Evolutionary conservation across 2,329 filamentous ascomycete species (phyloP).

Genomic region (Annulohypoxylon truncatum): DNA sequence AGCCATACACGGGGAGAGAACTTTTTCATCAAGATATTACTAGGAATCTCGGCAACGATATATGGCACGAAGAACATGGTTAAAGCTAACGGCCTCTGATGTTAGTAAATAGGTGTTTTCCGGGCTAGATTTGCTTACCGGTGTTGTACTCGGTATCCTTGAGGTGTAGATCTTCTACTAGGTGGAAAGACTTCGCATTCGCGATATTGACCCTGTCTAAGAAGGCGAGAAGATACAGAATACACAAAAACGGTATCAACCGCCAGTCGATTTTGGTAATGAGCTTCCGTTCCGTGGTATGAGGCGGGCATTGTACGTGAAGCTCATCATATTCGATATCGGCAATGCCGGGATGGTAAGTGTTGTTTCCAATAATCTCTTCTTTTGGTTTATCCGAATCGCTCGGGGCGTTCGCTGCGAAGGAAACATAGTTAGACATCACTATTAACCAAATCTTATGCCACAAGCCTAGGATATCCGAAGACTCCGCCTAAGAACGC

Average conservation of each 20-base stretch:
- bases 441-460: not conserved
- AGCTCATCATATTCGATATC: constrained; percentile 50
- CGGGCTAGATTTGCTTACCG: constrained; percentile 48
- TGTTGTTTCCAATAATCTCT: constrained; percentile 41
- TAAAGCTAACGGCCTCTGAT: constrained; percentile 56
- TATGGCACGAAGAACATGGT: constrained; percentile 88
- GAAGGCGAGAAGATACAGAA: constrained; percentile 62
- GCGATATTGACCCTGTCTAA: constrained; percentile 79
- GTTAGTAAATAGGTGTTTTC: not conserved
- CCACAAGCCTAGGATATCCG: not conserved
- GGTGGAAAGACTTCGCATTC: constrained; percentile 76
- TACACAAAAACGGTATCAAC: constrained; percentile 77
- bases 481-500: not conserved
- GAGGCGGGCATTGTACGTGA: constrained; percentile 58
- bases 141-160: constrained; percentile 75
- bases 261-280: constrained; percentile 77
- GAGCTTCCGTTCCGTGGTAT: constrained; percentile 72
- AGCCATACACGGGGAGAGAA: constrained; percentile 63
- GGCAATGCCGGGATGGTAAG: constrained; percentile 45
- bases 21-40: constrained; percentile 76
- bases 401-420: constrained; percentile 34
- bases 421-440: constrained; percentile 32
- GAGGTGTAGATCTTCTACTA: constrained; percentile 72
- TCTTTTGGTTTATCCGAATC: constrained; percentile 44
- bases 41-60: constrained; percentile 76